Percentiles rank a stretch among this genome's conserved stretches.
Evolutionary conservation across 306 rosid species (phyloP).

Genomic region (Prunus mongolica): DNA sequence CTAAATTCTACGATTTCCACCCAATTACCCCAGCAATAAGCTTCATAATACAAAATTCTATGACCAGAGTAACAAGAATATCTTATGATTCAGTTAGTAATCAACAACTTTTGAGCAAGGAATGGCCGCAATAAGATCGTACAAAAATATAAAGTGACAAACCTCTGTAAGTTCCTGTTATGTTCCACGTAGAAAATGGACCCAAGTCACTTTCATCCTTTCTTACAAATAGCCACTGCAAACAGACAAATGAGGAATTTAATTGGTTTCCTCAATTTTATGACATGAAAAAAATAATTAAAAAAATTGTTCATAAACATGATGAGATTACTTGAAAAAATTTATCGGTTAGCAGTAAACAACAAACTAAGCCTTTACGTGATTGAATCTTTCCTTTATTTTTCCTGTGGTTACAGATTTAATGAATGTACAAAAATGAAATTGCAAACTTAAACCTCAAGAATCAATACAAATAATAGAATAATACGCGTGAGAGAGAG

Average conservation of each 20-base stretch:
- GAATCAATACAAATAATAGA: not conserved
- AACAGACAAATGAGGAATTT: slow-evolving; percentile 24
- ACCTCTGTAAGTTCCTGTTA: slow-evolving; percentile 98
- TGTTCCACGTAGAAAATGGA: slow-evolving; percentile 89
- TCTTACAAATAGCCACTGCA: slow-evolving; percentile 86
- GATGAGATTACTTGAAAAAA: not conserved
- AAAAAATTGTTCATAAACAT: not conserved
- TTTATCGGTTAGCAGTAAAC: not conserved
- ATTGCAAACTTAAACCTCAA: not conserved
- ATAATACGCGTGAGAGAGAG: not conserved
- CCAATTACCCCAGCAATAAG: not conserved
- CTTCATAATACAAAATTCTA: not conserved
- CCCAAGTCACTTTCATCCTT: slow-evolving; percentile 84
- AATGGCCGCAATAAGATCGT: not conserved
- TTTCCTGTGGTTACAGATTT: no score
- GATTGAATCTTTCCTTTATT: not conserved
- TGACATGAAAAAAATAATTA: not conserved
- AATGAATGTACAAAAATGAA: not conserved
- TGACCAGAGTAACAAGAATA: not conserved
- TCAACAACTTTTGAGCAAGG: not conserved
- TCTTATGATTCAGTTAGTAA: not conserved
- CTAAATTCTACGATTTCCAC: not conserved
- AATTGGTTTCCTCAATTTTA: slow-evolving; percentile 19
- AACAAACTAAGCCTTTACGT: not conserved
- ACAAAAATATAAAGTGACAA: slow-evolving; percentile 18